These are phyloP conservation scores for Citrullus mucosospermus DNA, from an alignment of 306 rosid species.

Conservation along the genomic window DNA sequence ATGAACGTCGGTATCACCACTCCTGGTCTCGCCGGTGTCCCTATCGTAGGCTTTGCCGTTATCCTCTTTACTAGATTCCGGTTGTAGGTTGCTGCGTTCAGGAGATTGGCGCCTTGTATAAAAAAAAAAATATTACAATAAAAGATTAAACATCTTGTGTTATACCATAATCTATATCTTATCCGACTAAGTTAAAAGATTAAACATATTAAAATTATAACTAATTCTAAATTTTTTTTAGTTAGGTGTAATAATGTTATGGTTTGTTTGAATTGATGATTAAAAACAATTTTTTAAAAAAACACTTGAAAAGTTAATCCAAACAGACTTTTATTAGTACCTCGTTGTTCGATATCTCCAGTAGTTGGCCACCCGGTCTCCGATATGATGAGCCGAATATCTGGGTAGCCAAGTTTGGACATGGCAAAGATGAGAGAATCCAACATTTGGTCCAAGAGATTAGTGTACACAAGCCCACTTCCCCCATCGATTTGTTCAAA, in stretches of 20 bases:
- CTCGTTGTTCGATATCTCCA: constrained; percentile 30
- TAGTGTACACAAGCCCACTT: constrained; percentile 44
- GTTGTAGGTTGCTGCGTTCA: constrained; percentile 57
- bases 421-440: constrained; percentile 64
- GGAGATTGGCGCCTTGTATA: constrained; percentile 28
- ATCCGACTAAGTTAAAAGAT: too few relatives aligned
- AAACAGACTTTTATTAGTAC: neutral
- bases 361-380: constrained; percentile 83
- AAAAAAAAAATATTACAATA: too few relatives aligned
- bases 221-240: too few relatives aligned
- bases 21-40: constrained; percentile 60
- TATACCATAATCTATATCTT: too few relatives aligned
- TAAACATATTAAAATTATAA: too few relatives aligned
- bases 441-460: constrained; percentile 78
- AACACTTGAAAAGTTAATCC: too few relatives aligned
- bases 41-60: constrained; percentile 34
- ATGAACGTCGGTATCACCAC: constrained; percentile 50
- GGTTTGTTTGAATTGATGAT: too few relatives aligned
- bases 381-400: constrained; percentile 36
- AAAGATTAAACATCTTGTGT: neutral
- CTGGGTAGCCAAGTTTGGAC: constrained; percentile 50
- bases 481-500: constrained; percentile 20
- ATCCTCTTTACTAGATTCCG: constrained; percentile 43
- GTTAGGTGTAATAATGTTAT: too few relatives aligned
- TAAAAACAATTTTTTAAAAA: too few relatives aligned